Conservation (phyloP, 805 yeast species). For the Cyberlindnera euphorbiae region DNA sequence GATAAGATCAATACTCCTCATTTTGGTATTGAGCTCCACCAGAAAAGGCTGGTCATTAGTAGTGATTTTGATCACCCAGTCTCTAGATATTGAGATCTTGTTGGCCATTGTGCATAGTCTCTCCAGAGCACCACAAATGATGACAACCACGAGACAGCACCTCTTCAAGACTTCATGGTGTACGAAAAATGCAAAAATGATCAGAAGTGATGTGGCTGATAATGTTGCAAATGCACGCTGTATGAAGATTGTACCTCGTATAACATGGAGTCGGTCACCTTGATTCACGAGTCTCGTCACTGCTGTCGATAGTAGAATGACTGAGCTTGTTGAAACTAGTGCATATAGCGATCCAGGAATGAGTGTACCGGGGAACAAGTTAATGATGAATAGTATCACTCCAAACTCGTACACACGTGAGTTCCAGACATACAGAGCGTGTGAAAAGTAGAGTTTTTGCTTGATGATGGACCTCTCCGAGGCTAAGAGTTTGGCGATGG, state of each 20-base stretch:
- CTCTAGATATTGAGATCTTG: conserved; percentile 35
- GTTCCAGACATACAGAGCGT: conserved; percentile 35
- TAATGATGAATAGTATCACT: conserved; percentile 31
- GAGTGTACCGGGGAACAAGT: conserved; percentile 30
- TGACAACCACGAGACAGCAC: conserved; percentile 18
- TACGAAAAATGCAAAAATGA: conserved; percentile 12
- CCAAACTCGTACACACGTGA: conserved; percentile 36
- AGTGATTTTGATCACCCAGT: conserved; percentile 36
- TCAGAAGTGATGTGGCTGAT: conserved; percentile 9
- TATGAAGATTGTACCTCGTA: conserved; percentile 29
- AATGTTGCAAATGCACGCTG: conserved; percentile 21
- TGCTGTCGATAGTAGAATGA: conserved; percentile 25
- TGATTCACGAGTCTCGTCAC: conserved; percentile 29
- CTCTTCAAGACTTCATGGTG: conserved; percentile 8
- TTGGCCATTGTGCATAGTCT: conserved; percentile 31
- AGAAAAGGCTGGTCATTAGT: conserved; percentile 24
- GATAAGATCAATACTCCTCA: conserved; percentile 35
- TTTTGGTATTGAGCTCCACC: conserved; percentile 28
- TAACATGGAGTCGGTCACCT: conserved; percentile 27
- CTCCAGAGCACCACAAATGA: conserved; percentile 31
- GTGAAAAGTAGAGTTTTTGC: conserved; percentile 27
- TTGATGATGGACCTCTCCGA: neutral
- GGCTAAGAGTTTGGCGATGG: neutral
- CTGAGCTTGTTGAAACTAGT: conserved; percentile 26
- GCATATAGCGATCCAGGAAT: conserved; percentile 34